Conservation (phyloP, 2,329 filamentous ascomycete genomes). For the Purpureocillium lavendulum region DNA sequence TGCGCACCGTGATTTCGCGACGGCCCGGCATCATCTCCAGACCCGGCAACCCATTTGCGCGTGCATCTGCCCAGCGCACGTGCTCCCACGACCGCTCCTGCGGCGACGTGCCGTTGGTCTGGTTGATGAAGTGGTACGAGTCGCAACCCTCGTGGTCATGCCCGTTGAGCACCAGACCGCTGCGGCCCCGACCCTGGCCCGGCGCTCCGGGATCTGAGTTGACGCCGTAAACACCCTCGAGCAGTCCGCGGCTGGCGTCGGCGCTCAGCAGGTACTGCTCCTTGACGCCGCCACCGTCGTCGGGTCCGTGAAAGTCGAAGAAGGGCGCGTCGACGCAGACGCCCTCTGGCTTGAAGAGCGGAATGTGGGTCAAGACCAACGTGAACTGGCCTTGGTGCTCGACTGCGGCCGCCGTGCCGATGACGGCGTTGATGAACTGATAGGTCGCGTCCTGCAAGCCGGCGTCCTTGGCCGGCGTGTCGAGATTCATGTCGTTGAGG, state of each 20-base stretch:
- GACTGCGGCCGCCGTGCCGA: slow-evolving; percentile 53
- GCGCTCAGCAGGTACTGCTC: slow-evolving; percentile 87
- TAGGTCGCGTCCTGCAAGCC: slow-evolving; percentile 71
- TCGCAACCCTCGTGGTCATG: slow-evolving; percentile 96
- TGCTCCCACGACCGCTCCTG: slow-evolving; percentile 42
- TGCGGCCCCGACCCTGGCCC: slow-evolving; percentile 56
- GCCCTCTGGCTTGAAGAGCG: slow-evolving; percentile 74
- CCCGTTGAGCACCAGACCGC: slow-evolving; percentile 77
- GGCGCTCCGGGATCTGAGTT: slow-evolving; percentile 51
- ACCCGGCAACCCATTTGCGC: slow-evolving; percentile 29
- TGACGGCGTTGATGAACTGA: slow-evolving; percentile 63
- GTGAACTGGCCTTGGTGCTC: slow-evolving; percentile 61
- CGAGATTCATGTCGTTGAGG: slow-evolving; percentile 89
- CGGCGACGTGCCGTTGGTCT: slow-evolving; percentile 34
- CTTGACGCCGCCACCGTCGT: slow-evolving; percentile 63
- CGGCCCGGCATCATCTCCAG: slow-evolving; percentile 50
- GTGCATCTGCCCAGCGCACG: slow-evolving; percentile 37
- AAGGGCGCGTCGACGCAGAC: slow-evolving; percentile 78
- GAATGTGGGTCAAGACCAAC: slow-evolving; percentile 84
- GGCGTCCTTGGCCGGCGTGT: slow-evolving; percentile 63
- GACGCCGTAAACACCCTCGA: slow-evolving; percentile 79
- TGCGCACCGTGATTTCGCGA: slow-evolving; percentile 85
- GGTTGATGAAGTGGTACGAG: slow-evolving; percentile 72
- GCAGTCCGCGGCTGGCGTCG: slow-evolving; percentile 63
- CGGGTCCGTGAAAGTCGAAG: slow-evolving; percentile 65